phyloP scores from a whole-genome alignment of 805 yeast genomes.

The Metschnikowia lochheadii region DNA sequence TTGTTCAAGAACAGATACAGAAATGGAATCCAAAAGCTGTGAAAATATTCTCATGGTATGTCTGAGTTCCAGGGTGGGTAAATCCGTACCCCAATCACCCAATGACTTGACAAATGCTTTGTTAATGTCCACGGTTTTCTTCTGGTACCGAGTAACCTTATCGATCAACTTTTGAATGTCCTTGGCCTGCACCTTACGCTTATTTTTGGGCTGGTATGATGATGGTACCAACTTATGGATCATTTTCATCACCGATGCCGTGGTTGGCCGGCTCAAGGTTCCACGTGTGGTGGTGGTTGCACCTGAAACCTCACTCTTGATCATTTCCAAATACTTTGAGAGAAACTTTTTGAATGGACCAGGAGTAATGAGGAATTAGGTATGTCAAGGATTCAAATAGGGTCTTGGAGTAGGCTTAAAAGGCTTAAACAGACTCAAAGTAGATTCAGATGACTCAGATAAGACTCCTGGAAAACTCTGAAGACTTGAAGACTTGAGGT shows the following conservation, averaged over 20 bases:
- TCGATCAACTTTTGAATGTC: conserved; percentile 17
- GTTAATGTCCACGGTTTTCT: conserved; percentile 21
- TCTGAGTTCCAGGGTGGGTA: conserved; percentile 13
- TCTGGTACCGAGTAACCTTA: conserved; percentile 35
- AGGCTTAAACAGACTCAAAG: too few relatives aligned
- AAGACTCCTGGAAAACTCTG: too few relatives aligned
- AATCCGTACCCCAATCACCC: conserved; percentile 13
- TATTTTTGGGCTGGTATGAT: conserved; percentile 2
- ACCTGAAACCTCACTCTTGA: not conserved
- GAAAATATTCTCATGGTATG: conserved; percentile 13
- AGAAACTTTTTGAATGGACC: too few relatives aligned
- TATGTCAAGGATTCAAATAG: too few relatives aligned
- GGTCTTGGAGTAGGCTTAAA: too few relatives aligned
- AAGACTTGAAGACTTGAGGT: too few relatives aligned
- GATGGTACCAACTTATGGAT: conserved; percentile 13
- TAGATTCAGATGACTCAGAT: too few relatives aligned
- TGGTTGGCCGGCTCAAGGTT: conserved; percentile 15
- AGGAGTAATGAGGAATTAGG: too few relatives aligned
- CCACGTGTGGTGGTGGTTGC: conserved; percentile 7
- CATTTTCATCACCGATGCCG: conserved; percentile 19
- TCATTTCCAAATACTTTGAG: not conserved
- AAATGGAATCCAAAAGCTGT: conserved; percentile 11
- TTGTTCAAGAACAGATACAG: conserved; percentile 24
- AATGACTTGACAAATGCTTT: conserved; percentile 13
- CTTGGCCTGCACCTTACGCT: conserved; percentile 8